Evolutionary conservation across 2,329 filamentous ascomycete species (phyloP).

Genomic region (Fusarium sterilihyphosum): DNA sequence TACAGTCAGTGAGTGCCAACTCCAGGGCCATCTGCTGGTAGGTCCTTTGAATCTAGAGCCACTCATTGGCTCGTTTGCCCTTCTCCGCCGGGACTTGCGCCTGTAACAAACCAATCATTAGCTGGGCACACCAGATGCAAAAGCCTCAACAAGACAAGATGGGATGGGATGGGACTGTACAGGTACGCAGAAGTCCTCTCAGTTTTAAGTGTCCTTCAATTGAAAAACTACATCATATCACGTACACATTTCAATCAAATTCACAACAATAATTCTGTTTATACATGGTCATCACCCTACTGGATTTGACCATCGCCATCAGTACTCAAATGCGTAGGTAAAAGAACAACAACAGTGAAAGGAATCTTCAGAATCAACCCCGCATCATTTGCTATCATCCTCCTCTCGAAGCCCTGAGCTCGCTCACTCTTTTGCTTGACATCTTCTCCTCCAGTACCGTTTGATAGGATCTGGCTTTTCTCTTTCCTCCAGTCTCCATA

Average conservation of each 20-base stretch:
- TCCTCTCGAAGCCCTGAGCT: constrained; percentile 4
- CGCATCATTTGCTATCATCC: constrained; percentile 22
- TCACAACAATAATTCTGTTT: neutral
- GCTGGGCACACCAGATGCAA: neutral
- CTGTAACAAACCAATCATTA: neutral
- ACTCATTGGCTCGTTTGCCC: constrained; percentile 13
- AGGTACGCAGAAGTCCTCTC: neutral
- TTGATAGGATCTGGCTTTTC: neutral
- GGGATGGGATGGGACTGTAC: neutral
- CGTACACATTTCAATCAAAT: neutral
- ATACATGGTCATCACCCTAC: neutral
- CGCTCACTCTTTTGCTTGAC: neutral
- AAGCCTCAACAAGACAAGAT: neutral
- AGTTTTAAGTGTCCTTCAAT: neutral
- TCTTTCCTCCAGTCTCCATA: constrained; percentile 7
- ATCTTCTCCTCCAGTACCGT: neutral
- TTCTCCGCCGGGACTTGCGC: neutral
- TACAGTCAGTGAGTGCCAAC: neutral
- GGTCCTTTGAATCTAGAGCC: constrained; percentile 1
- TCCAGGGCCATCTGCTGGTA: neutral
- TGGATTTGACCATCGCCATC: constrained; percentile 18
- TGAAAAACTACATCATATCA: neutral
- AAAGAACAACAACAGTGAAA: constrained; percentile 13
- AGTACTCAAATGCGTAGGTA: constrained; percentile 19
- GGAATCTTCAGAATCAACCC: constrained; percentile 16